These are phyloP conservation scores for Corymbia calophylla DNA, from an alignment of 441 rosid species.

Conservation along the genomic window DNA sequence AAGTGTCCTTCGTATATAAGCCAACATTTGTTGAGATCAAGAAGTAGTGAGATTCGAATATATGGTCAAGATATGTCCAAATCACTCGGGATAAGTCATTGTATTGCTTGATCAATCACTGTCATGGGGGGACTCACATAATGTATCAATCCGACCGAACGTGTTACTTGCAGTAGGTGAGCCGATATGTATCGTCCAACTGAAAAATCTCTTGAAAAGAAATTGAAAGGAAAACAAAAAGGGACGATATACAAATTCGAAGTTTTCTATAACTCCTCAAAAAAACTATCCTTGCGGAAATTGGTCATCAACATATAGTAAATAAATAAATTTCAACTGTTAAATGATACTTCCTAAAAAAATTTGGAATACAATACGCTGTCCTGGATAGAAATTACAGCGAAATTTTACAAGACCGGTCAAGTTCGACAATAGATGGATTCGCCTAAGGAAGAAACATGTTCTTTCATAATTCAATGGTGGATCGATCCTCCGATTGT, in stretches of 20 bases:
- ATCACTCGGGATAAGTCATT: background rate
- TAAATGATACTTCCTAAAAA: no score
- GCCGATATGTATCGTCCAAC: rapidly evolving
- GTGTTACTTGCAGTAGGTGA: background rate
- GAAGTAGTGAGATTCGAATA: background rate
- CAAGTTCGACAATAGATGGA: no score
- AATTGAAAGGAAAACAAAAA: background rate
- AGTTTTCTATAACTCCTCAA: background rate
- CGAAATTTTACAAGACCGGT: no score
- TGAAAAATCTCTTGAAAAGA: background rate
- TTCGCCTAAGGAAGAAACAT: no score
- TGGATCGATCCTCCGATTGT: no score
- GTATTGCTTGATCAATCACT: background rate
- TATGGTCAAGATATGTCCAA: background rate
- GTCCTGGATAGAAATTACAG: no score
- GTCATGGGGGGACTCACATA: background rate
- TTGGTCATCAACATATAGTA: background rate
- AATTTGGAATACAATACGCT: no score
- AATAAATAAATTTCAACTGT: background rate
- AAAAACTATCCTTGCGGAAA: background rate
- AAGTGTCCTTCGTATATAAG: background rate
- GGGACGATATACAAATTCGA: background rate
- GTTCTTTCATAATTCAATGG: no score
- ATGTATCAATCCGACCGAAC: background rate
- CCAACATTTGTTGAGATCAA: background rate